phyloP scores from a whole-genome alignment of 75 land plant genomes.

The Ceratopteris richardii region DNA sequence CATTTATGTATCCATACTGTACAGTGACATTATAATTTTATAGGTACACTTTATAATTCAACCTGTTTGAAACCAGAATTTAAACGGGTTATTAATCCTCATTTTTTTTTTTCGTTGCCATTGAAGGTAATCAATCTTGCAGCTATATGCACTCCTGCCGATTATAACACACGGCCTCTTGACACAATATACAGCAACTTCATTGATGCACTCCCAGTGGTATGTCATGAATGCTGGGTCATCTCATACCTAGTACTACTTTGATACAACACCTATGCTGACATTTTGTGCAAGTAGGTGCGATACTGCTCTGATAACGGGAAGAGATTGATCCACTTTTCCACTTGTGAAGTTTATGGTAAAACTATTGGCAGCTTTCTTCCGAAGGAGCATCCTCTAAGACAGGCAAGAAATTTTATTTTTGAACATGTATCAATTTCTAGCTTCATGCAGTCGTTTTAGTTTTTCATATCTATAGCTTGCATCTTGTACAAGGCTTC shows the following conservation, averaged over 20 bases:
- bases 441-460: no score
- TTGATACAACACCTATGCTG: no score
- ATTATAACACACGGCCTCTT: conserved; percentile 81
- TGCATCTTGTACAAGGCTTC: no score
- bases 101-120: background rate
- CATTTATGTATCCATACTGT: no score
- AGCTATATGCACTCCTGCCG: conserved; percentile 95
- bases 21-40: no score
- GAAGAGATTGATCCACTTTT: conserved; percentile 93
- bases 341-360: conserved; percentile 95
- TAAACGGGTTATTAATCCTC: background rate
- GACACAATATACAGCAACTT: conserved; percentile 97
- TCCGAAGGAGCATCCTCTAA: conserved; percentile 69
- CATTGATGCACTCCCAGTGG: conserved; percentile 95
- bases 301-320: conserved; percentile 67
- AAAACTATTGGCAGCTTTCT: conserved; percentile 90
- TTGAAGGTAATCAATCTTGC: conserved; percentile 86
- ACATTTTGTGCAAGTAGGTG: conserved; percentile 39
- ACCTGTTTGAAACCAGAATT: background rate
- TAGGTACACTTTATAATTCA: no score
- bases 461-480: no score
- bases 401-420: conserved; percentile 47
- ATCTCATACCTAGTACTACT: no score
- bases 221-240: no score
- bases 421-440: no score